Evolutionary conservation across 2,329 filamentous ascomycete species (phyloP), one percentile per base, ranked within the genome.

Genomic region (Coniochaeta prunicola): DNA sequence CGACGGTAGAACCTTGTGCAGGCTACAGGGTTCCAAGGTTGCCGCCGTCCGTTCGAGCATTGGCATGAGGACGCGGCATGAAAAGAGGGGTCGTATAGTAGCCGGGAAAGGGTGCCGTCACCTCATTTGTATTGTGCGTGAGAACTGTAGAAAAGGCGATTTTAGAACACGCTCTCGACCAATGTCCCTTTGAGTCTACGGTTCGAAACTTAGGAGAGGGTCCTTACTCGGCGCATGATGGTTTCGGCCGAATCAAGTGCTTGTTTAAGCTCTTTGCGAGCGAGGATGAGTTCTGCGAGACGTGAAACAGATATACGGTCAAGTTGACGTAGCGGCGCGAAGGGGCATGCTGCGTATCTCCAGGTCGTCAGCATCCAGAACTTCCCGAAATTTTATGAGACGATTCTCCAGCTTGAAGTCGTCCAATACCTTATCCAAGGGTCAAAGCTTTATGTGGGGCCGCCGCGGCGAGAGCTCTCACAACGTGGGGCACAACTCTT

Each of bases 31-130:
- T 77, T 84, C 82, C 71, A 84, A 71, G 70, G 74, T 76, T 26
- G 24, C 76, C 42, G 80, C 79, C 59, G 81, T 81, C 76, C 80
- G 79, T 75, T 84, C 81, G 66, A 84, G 78, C 80, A 84, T 83
- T 70, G 73, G 75, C 66, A 68, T 66, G 53, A 63, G 61, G 59
- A 58, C 53, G 58, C 50, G 56, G 59, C 53, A 48, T 55, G 30
- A 55, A 42, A 55, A 17, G 19, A 50, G 42, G 30, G 36, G 19
- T 57, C 26, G 42, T 57, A 57, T 50, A 21, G 53, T 55, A 21
- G 30, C 7, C 21, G 30, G 31, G 17, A 34, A n/a, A 55, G 36
- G 53, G 53, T 26, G 31, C 19, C 26, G 53, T 55, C 33, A 55
- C 53, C 53, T 55, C 53, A 36, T 55, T 30, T 55, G 53, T 55